Evolutionary conservation across 2,329 filamentous ascomycete species (phyloP), one percentile per base, ranked within the genome.

Genomic region (Xylariaceae sp.): DNA sequence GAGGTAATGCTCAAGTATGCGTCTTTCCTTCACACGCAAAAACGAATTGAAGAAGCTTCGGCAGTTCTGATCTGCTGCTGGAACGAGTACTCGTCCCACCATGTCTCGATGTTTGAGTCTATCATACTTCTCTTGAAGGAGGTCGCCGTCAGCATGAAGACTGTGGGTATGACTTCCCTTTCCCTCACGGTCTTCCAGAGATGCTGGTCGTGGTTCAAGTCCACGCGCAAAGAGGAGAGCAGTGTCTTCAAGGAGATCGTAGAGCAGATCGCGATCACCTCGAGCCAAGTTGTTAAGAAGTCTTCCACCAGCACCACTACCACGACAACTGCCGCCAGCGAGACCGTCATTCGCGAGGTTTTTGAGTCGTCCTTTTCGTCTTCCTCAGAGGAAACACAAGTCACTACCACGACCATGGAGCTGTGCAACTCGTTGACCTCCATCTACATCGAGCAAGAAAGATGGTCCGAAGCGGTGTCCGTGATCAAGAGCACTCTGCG

Each of bases 181-280:
- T 59, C 59, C 1, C 59, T 61, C 14, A 61, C 59, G 1, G 59
- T 61, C 1, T 61, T 59, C 46, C 59, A 61, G 33, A 34, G 56
- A 34, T 61, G 59, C 51, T 61, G 55, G 55, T 61, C 59, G 11
- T 61, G 59, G 59, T 61, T 61, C 37, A 61, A 61, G 44, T 61
- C 59, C 0, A 53, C 56, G 3, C 59, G 51, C 40, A 61, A 59
- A 29, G 59, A 61, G 23, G 56, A 61, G 28, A 61, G 55, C 43
- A 53, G 31, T 11, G 51, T 45, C 4, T 61, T 61, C 39, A 61
- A 61, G 43, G 59, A 61, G 43, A 59, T 59, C 7, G 59, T 61
- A 14, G 56, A 61, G 24, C 34, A 49, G 8, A 61, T 61, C 28
- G 59, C 59, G 19, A 33, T 52, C 17, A 61, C 59, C 11, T 61